Base-by-base conservation (phyloP, 768 basidiomycete genomes). In the Daedaleopsis sinensis region DNA sequence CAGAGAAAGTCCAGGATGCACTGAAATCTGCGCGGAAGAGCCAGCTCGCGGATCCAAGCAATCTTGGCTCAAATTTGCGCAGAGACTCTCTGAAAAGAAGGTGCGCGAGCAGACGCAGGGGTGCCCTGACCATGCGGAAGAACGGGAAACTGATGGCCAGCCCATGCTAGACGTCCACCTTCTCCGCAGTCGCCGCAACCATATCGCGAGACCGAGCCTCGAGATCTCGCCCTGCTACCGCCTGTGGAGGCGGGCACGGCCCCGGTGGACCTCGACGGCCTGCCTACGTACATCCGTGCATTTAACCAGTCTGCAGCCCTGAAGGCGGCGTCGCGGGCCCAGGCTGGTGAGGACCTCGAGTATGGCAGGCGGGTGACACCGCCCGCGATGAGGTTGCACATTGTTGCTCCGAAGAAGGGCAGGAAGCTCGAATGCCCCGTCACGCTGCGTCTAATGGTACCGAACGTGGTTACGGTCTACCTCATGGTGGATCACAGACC, bases 401-500 rank as follows among this genome's bases (percentile, higher is more conserved):
- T 92, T 44, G 87, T 86, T 82, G 78, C 80, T 9, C 69, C 75
- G n/a, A 74, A 72, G 23, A 61, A 62, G 32, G 65, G 64, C 12
- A 66, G 64, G 24, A 57, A 53, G 10, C 47, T 71, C 18, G 51
- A 59, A 8, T 67, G 72, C 48, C 78, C 80, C 0, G 70, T 79
- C 0, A 71, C 84, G 44, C 68, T 93, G 35, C 84, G 88, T 43
- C 83, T 89, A 63, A 77, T 76, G 16, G 83, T 91, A 57, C 77
- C 77, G 2, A 89, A 93, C 65, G 85, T 91, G 51, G 73, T 91
- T 58, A 84, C 79, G 7, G 84, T 85, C 58, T 92, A 86, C 75
- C 68, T 91, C 47, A 83, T 82, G 7, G 72, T 79, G 55, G 72
- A 67, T 2, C 66, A 64, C 32, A 59, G 70, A 15, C 58, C 60